Evolutionary conservation across 768 basidiomycete species (phyloP), one percentile per base, ranked within the genome.

Genomic region (Rhodotorula paludigena): DNA sequence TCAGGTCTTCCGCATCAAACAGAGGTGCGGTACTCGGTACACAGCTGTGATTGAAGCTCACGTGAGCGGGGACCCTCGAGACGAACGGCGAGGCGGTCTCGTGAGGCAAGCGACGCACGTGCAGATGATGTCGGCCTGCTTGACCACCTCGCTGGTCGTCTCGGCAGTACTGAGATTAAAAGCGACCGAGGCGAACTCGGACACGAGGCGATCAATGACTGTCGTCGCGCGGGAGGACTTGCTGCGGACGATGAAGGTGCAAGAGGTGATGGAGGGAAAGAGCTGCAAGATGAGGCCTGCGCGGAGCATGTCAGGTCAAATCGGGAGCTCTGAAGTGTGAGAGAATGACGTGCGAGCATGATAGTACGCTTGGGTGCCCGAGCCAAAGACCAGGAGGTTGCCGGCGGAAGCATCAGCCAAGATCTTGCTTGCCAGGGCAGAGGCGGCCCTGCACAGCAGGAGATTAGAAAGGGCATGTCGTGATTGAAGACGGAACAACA

Each of bases 61-160:
- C n/a, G n/a, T n/a, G n/a, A n/a, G n/a, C n/a, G n/a, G n/a, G n/a
- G n/a, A n/a, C n/a, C n/a, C n/a, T n/a, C n/a, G n/a, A n/a, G n/a
- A n/a, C n/a, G n/a, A n/a, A n/a, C n/a, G n/a, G n/a, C n/a, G n/a
- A n/a, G n/a, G n/a, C n/a, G n/a, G n/a, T n/a, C n/a, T n/a, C n/a
- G n/a, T n/a, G 16, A 8, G 39, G 28, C 18, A 51, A 18, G 20
- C 8, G 16, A 52, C 73, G 48, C 21, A 75, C 75, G 70, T 70
- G 72, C 76, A 77, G 53, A 77, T 68, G 55, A 77, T 57, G 63
- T 77, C 73, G 4, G 76, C 76, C 7, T 39, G 35, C 8, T 32
- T 25, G 8, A 74, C 64, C 7, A 57, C 60, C 11, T n/a, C 61
- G 39, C 23, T 52, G 10, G 55, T 60, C 20, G 61, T n/a, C 5